Percentiles rank a stretch among this genome's conserved stretches.
Conservation (phyloP, 352 stramenopile genomes). For the Poterioochromonas sp. region DNA sequence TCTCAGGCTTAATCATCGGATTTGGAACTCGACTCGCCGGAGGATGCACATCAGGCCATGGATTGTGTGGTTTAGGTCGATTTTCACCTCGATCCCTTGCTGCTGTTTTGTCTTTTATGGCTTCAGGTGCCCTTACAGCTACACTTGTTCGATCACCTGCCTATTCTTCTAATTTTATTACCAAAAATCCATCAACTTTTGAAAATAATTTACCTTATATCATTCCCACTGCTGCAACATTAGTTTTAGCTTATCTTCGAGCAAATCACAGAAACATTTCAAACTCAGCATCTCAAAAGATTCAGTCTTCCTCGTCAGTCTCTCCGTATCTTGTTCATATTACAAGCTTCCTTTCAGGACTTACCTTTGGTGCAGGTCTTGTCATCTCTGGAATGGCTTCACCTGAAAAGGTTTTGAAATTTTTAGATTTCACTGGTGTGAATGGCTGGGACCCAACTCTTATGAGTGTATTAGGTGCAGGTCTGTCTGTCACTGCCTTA, state of each 20-base stretch:
- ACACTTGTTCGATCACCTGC: background rate
- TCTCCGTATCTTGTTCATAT: background rate
- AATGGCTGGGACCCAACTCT: slow-evolving; percentile 40
- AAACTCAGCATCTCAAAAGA: background rate
- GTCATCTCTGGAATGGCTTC: slow-evolving; percentile 33
- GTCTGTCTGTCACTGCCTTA: slow-evolving; percentile 4
- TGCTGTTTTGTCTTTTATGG: slow-evolving; percentile 40
- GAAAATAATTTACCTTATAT: background rate
- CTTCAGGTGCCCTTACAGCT: slow-evolving; percentile 25
- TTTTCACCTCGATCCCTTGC: slow-evolving; percentile 34
- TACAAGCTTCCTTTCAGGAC: background rate
- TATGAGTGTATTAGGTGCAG: slow-evolving; percentile 32
- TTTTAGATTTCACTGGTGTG: slow-evolving; percentile 29
- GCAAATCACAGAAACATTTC: too few relatives aligned
- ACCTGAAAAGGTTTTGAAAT: slow-evolving; percentile 34
- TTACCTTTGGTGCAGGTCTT: slow-evolving; percentile 37
- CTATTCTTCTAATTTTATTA: background rate
- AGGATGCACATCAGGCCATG: slow-evolving; percentile 48
- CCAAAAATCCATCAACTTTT: background rate
- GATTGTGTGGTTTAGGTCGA: slow-evolving; percentile 43
- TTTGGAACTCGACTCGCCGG: slow-evolving; percentile 43
- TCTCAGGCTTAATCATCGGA: slow-evolving; percentile 44
- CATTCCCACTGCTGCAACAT: background rate
- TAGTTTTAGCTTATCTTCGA: background rate
- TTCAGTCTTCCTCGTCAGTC: background rate